Evolutionary conservation across 2,329 filamentous ascomycete genomes (phyloP), one percentile per base, ranked within the genome.

Genomic region (Fusarium subglutinans): DNA sequence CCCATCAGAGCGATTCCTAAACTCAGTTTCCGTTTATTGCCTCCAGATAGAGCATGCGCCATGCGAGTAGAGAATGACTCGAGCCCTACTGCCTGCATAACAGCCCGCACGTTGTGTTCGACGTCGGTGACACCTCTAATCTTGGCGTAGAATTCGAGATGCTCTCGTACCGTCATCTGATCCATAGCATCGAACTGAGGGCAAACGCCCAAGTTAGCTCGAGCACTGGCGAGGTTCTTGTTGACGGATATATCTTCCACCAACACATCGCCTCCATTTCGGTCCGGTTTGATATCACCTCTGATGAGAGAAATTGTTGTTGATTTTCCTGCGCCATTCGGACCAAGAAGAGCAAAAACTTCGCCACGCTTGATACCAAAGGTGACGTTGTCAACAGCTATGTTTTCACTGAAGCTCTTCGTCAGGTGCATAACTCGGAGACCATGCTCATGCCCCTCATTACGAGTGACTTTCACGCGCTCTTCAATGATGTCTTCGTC

Each of bases 1-100:
- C 95, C 96, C 89, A 98, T 97, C 3, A 98, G 85, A 0, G 96
- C 95, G 63, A 98, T 97, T 7, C 93, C 95, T 0, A 98, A 88
- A 24, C 91, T 94, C 3, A 98, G 86, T 82, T 98, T 98, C n/a
- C 95, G 88, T 84, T 97, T 97, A 84, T 98, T 98, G 37, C 96
- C 96, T 14, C 96, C 95, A 0, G 93, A 96, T 0, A 98, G 87
- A 51, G 93, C 92, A 62, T 89, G 87, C 0, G 94, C 95, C 88
- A 96, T 94, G 33, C 94, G 90, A 13, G 90, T 86, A 7, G 89
- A 85, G 83, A 95, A 97, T 1, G 88, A 87, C 12, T 87, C 83
- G 1, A 98, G 87, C 1, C 95, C 94, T 3, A 98, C 95, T 3
- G 95, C 95, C 41, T 88, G 86, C n/a, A 98, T 86, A 9, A 98